Evolutionary conservation across 257 asterid genomes (phyloP).

Genomic region (Fraxinus anomala): DNA sequence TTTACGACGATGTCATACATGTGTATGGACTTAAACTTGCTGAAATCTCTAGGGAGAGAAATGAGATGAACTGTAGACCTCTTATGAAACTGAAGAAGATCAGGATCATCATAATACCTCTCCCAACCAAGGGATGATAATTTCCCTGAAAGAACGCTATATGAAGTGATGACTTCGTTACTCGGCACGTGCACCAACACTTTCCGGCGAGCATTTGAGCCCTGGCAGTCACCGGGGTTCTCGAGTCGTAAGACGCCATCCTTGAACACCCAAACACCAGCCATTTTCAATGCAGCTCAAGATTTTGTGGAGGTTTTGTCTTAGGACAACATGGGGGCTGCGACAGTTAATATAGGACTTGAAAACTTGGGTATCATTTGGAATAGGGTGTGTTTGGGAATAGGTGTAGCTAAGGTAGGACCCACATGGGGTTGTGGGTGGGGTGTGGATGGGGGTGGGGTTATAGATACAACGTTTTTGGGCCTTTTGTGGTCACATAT

Average conservation of each 20-base stretch:
- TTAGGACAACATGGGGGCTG: conserved; percentile 22
- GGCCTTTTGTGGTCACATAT: neutral
- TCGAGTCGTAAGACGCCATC: conserved; percentile 64
- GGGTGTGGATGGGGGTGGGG: neutral
- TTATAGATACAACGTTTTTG: neutral
- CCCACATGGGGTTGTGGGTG: neutral
- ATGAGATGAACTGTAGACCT: conserved; percentile 68
- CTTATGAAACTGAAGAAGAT: conserved; percentile 69
- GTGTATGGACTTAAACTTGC: conserved; percentile 65
- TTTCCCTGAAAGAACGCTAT: conserved; percentile 49
- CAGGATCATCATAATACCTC: conserved; percentile 72
- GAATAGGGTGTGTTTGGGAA: conserved; percentile 10
- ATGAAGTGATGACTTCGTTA: conserved; percentile 56
- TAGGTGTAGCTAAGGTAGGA: neutral
- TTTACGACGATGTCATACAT: conserved; percentile 69
- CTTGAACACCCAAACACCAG: conserved; percentile 80
- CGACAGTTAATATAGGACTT: conserved; percentile 42
- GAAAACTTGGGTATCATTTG: neutral
- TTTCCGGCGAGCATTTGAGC: conserved; percentile 41
- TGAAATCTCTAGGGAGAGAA: conserved; percentile 71
- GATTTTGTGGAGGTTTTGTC: neutral
- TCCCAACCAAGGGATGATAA: conserved; percentile 67
- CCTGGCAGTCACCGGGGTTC: conserved; percentile 50
- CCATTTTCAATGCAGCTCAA: conserved; percentile 38
- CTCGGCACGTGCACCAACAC: conserved; percentile 49